Evolutionary conservation across 768 basidiomycete species (phyloP).

Genomic region (Tylopilus sp.): DNA sequence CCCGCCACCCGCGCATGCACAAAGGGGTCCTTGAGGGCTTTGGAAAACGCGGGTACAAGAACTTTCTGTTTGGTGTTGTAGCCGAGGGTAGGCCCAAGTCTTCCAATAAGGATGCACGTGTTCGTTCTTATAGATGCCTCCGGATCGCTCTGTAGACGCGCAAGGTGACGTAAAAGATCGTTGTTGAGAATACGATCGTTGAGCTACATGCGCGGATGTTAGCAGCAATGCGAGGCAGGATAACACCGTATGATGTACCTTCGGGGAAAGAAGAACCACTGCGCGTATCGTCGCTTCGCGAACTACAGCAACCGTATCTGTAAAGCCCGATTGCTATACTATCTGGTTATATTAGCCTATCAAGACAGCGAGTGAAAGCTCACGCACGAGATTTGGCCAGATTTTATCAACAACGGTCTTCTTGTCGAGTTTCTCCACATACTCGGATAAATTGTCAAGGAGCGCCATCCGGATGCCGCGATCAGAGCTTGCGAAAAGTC

Average conservation of each 20-base stretch:
- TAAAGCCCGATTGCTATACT: constrained; percentile 87
- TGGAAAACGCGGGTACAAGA: constrained; percentile 91
- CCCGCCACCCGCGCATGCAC: constrained; percentile 93
- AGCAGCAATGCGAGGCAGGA: not conserved
- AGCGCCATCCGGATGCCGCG: constrained; percentile 93
- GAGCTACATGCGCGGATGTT: constrained; percentile 45
- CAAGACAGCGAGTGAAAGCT: not conserved
- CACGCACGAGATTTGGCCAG: constrained; percentile 84
- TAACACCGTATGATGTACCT: constrained; percentile 43
- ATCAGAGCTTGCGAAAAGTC: constrained; percentile 85
- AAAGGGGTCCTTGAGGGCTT: constrained; percentile 87
- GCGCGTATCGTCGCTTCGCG: constrained; percentile 93
- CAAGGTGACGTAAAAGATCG: constrained; percentile 88
- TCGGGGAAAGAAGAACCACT: constrained; percentile 78
- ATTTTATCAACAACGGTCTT: constrained; percentile 82
- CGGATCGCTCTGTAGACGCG: constrained; percentile 87
- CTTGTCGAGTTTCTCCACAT: constrained; percentile 83
- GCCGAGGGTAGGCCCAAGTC: constrained; percentile 81
- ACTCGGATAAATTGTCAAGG: constrained; percentile 80
- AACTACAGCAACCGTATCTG: constrained; percentile 90
- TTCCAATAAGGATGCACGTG: constrained; percentile 92
- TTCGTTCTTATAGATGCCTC: constrained; percentile 97
- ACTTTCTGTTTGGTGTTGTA: constrained; percentile 93
- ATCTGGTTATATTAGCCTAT: not conserved
- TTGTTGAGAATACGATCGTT: constrained; percentile 93